Evolutionary conservation across 805 yeast species (phyloP), one percentile per base, ranked within the genome.

Genomic region (Ogataea siamensis): DNA sequence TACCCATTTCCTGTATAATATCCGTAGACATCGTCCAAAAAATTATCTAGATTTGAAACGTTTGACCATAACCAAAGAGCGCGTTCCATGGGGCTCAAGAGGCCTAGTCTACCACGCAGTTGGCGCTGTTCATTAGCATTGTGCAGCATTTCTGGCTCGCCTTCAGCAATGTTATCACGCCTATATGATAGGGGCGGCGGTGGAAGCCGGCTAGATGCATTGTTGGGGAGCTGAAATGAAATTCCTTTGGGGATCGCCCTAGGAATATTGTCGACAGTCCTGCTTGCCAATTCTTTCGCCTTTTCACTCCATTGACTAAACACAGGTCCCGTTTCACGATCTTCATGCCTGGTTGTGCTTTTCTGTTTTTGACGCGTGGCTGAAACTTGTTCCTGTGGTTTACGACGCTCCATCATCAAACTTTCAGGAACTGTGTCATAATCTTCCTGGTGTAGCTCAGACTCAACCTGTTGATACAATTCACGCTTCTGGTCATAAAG

Each of bases 21-120:
- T 34, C 73, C 71, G 61, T 93, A 93, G 8, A 89, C 75, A 50
- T 91, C 95, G 37, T 78, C 78, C 13, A 93, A 67, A 52, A 91
- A 93, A 31, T 78, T 74, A 63, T 93, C 99, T 58, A 93, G 71
- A 59, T 93, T 93, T 49, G 85, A 87, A 16, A 93, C 87, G 54
- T 93, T 93, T 1, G 98, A 95, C 98, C 99, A 93, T 43, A 87
- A 73, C 87, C 97, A 93, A 12, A 85, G 66, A 0, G 98, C 95
- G 33, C 87, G 67, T 55, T 89, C 96, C 42, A 68, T 68, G 1
- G 85, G 76, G 34, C 78, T 75, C 18, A 79, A 54, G 1, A 71
- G 66, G 6, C 74, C 72, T 6, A 71, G 42, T 26, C 53, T 50
- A 17, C 52, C 53, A 28, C 61, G 46, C 21, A 57, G 43, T 22